phyloP scores from a whole-genome alignment of 2,329 filamentous ascomycete genomes.

The Pseudocercospora crystallina region DNA sequence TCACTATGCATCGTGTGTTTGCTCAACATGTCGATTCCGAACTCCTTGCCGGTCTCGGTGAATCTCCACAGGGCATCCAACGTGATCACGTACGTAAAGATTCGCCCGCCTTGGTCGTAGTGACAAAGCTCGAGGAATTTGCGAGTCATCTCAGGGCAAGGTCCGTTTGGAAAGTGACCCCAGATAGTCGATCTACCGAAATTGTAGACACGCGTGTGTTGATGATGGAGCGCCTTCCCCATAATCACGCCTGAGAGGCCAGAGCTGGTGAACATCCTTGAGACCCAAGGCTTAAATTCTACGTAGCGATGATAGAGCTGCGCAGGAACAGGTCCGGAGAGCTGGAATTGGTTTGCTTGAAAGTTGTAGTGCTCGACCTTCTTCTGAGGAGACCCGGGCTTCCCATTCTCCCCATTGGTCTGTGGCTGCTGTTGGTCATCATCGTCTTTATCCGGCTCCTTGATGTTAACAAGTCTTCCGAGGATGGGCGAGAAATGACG shows the following conservation, averaged over 20 bases:
- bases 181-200: conserved; percentile 75
- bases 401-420: conserved; percentile 5
- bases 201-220: conserved; percentile 86
- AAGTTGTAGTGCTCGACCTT: conserved; percentile 70
- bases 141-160: conserved; percentile 68
- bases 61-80: conserved; percentile 85
- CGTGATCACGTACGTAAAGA: conserved; percentile 90
- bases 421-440: conserved; percentile 16
- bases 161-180: conserved; percentile 60
- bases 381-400: conserved; percentile 33
- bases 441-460: conserved; percentile 52
- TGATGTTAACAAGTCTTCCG: conserved; percentile 70
- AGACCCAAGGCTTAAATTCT: conserved; percentile 87
- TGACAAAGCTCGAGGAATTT: conserved; percentile 85
- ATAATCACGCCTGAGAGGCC: conserved; percentile 78
- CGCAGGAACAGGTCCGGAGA: conserved; percentile 76
- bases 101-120: conserved; percentile 78
- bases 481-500: conserved; percentile 89
- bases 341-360: conserved; percentile 87
- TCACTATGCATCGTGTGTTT: conserved; percentile 98
- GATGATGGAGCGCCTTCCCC: conserved; percentile 83
- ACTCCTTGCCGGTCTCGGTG: conserved; percentile 93
- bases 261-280: conserved; percentile 77
- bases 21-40: conserved; percentile 86
- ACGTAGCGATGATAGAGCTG: conserved; percentile 88